These are phyloP conservation scores for Penicillium bialowiezense DNA, from an alignment of 495 filamentous ascomycete genomes.

Conservation along the genomic window DNA sequence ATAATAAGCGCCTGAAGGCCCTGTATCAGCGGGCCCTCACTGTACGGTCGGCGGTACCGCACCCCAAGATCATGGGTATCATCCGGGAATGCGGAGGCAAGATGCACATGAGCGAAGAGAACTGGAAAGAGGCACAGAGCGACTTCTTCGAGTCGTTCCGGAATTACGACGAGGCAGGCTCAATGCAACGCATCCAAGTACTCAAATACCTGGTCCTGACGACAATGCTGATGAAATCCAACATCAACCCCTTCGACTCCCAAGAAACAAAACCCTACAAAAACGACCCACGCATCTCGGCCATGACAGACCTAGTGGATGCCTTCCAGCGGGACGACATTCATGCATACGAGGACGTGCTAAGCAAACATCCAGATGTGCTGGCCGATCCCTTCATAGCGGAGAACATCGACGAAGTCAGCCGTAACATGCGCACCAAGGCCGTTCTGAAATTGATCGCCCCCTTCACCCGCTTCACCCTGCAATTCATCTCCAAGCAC, in stretches of 20 bases:
- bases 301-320: conserved; percentile 96
- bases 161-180: conserved; percentile 98
- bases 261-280: conserved; percentile 99
- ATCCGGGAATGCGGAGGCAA: conserved; percentile 98
- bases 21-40: conserved; percentile 87
- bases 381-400: conserved; percentile 93
- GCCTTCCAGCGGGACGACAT: conserved; percentile 97
- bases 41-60: conserved; percentile 91
- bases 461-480: conserved; percentile 88
- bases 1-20: conserved; percentile 94
- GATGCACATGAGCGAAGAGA: conserved; percentile 99
- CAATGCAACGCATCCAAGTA: conserved; percentile 92
- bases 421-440: conserved; percentile 96
- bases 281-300: conserved; percentile 88
- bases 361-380: conserved; percentile 86
- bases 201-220: conserved; percentile 95
- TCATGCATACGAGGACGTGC: conserved; percentile 79
- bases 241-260: conserved; percentile 98
- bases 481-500: conserved; percentile 79
- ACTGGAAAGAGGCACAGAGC: conserved; percentile 94
- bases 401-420: conserved; percentile 98
- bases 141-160: conserved; percentile 99
- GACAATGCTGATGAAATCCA: conserved; percentile 98
- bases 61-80: conserved; percentile 98
- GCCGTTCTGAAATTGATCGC: conserved; percentile 90